Base-by-base conservation (phyloP, 2,329 filamentous ascomycete genomes). In the Aspergillus oerlinghausenensis region DNA sequence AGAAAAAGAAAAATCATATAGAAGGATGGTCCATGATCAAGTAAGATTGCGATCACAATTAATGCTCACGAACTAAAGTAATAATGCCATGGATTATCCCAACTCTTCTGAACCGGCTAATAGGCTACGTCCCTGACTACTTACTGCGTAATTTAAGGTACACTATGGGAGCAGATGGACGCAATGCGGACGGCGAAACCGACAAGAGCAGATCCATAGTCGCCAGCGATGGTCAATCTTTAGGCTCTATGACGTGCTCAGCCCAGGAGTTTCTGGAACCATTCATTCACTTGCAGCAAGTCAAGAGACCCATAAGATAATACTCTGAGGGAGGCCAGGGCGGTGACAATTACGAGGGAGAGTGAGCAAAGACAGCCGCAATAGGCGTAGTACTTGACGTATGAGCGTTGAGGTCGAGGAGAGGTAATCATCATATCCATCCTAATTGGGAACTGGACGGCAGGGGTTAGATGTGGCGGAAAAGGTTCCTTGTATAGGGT, bases 1-100 rank as follows among this genome's bases (percentile, higher is more conserved):
- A 54, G 58, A 58, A 51, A 51, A 52, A 17, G 14, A 21, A 40
- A 42, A 50, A 11, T 21, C 19, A 32, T 29, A 50, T 35, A 5
- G 17, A 19, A 10, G 32, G 8, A 49, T 17, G 23, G 10, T 14
- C 23, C 5, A 19, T 14, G 25, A 38, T 25, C 25, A 50, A 19
- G 11, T 42, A 29, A 17, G 45, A 51, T 21, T 32, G 28, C 49
- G 5, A 50, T 19, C 28, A 21, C 19, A 50, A 38, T 50, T 50
- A 19, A 21, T 8, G 19, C 9, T 29, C 7, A 1, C 6, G 14
- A 38, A 38, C 14, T 38, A 38, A 38, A 38, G 7, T 17, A 38
- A 38, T 38, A 38, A 38, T 38, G 32, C 32, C 32, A 38, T 38
- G 32, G 32, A 17, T 38, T 38, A 38, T 38, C 14, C 32, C 14